A percentile compares a stretch with the other conserved stretches of the same genome.
Conservation (phyloP, 1,284 basidiomycete species). For the Sanghuangporus weigelae region DNA sequence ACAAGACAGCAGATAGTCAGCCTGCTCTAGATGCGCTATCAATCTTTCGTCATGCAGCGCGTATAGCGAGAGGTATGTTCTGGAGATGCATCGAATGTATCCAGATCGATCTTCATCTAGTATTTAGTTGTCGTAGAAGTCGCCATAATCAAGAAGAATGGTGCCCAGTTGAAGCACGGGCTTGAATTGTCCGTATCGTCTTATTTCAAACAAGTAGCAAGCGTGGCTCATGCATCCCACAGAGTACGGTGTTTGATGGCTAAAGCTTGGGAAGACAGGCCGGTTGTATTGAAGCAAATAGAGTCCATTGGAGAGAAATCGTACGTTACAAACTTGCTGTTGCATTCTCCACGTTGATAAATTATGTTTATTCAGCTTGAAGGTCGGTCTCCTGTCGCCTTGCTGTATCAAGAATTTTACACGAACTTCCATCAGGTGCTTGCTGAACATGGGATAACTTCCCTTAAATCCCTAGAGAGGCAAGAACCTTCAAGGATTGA, state of each 20-base stretch:
- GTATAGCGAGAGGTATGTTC: slow-evolving; percentile 58
- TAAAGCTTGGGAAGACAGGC: slow-evolving; percentile 82
- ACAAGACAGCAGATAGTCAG: slow-evolving; percentile 64
- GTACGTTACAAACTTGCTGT: slow-evolving; percentile 37
- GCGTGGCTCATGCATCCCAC: slow-evolving; percentile 15
- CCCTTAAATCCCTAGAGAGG: slow-evolving; percentile 50
- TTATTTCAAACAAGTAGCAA: slow-evolving; percentile 2
- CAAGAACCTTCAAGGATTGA: slow-evolving; percentile 60
- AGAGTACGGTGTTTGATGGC: slow-evolving; percentile 70
- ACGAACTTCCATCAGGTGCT: slow-evolving; percentile 47
- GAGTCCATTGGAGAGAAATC: slow-evolving; percentile 83
- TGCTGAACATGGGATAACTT: slow-evolving; percentile 63
- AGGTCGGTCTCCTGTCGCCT: slow-evolving; percentile 31
- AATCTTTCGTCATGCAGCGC: slow-evolving; percentile 61
- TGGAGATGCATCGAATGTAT: not conserved
- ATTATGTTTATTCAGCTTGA: slow-evolving; percentile 41
- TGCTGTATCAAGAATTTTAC: not conserved
- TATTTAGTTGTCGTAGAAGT: slow-evolving; percentile 65
- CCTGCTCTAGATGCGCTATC: slow-evolving; percentile 60
- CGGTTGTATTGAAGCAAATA: slow-evolving; percentile 72
- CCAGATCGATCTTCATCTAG: not conserved
- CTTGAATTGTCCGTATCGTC: slow-evolving; percentile 55
- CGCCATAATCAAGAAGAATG: slow-evolving; percentile 54
- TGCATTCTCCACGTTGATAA: not conserved
- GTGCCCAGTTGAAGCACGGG: slow-evolving; percentile 60